A percentile compares a stretch with the other conserved stretches of the same genome.
phyloP scores from a whole-genome alignment of 768 basidiomycete species.

The Termitomyces sp. region DNA sequence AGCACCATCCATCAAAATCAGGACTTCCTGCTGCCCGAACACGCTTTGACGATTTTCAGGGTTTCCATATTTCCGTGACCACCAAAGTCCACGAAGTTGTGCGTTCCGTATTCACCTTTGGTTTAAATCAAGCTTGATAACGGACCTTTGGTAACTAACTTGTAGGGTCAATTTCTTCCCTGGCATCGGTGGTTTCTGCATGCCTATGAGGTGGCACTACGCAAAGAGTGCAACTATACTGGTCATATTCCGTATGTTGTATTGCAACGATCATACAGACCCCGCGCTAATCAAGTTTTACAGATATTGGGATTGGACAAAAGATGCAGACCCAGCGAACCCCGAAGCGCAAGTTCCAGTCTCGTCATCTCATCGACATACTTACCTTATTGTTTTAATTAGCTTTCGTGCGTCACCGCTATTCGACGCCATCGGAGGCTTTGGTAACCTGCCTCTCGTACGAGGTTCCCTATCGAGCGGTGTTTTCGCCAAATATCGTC shows the following conservation, averaged over 20 bases:
- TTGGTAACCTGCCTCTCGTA: slow-evolving; percentile 31
- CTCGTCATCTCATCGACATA: background rate
- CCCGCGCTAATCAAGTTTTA: background rate
- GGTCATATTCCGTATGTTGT: slow-evolving; percentile 21
- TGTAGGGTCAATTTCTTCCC: slow-evolving; percentile 25
- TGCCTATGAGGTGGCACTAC: slow-evolving; percentile 21
- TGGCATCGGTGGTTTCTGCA: slow-evolving; percentile 27
- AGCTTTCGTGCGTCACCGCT: slow-evolving; percentile 31
- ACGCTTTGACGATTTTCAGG: slow-evolving; percentile 11
- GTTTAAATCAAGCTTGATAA: no score
- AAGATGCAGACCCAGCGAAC: slow-evolving; percentile 23
- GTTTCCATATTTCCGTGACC: slow-evolving; percentile 1
- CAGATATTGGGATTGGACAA: slow-evolving; percentile 41
- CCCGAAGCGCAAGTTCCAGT: slow-evolving; percentile 14
- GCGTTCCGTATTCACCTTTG: background rate
- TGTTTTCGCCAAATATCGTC: slow-evolving; percentile 29
- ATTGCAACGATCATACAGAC: background rate
- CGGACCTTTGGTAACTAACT: background rate
- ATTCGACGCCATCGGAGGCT: slow-evolving; percentile 31
- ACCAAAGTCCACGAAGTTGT: slow-evolving; percentile 3
- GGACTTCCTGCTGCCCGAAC: background rate
- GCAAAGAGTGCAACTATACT: slow-evolving; percentile 21
- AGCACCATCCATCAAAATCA: background rate
- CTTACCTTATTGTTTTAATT: background rate
- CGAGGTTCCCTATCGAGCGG: slow-evolving; percentile 27